Evolutionary conservation across 768 basidiomycete species (phyloP).

Genomic region (Candolleomyces efflorescens): DNA sequence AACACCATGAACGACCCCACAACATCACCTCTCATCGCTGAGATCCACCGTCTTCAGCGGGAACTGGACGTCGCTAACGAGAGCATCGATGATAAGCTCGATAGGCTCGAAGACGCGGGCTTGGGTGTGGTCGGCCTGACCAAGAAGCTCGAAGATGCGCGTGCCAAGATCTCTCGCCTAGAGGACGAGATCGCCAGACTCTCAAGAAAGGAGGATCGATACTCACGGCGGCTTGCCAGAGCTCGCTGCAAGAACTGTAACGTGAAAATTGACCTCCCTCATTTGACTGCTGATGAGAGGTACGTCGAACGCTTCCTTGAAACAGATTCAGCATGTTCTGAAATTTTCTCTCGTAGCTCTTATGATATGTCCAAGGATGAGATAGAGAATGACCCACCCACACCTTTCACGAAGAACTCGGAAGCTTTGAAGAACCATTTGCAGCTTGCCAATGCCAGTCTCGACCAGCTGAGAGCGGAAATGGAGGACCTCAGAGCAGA

Average conservation of each 20-base stretch:
- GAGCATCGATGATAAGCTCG: slow-evolving; percentile 84
- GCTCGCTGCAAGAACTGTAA: slow-evolving; percentile 68
- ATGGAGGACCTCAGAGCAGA: slow-evolving; percentile 74
- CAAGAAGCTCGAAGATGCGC: slow-evolving; percentile 68
- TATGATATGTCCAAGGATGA: slow-evolving; percentile 45
- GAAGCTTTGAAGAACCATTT: slow-evolving; percentile 61
- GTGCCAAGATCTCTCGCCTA: slow-evolving; percentile 46
- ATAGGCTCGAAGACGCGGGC: slow-evolving; percentile 79
- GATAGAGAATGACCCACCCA: slow-evolving; percentile 56
- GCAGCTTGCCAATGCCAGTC: slow-evolving; percentile 55
- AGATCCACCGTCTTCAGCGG: slow-evolving; percentile 68
- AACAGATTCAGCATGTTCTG: background rate
- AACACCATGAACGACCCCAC: slow-evolving; percentile 53
- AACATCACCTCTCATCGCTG: slow-evolving; percentile 58
- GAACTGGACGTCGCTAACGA: slow-evolving; percentile 80
- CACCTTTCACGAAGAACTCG: slow-evolving; percentile 62
- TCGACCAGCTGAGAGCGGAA: slow-evolving; percentile 57
- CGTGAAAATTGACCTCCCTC: slow-evolving; percentile 52
- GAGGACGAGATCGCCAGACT: slow-evolving; percentile 70
- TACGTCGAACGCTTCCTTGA: slow-evolving; percentile 19
- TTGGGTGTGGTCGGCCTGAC: slow-evolving; percentile 69
- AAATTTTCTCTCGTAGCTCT: slow-evolving; percentile 34
- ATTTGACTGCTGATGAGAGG: slow-evolving; percentile 57
- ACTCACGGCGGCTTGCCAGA: slow-evolving; percentile 52
- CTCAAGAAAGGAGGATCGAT: slow-evolving; percentile 66